Conservation (phyloP, 257 asterid species). For the Solanum rostratum region DNA sequence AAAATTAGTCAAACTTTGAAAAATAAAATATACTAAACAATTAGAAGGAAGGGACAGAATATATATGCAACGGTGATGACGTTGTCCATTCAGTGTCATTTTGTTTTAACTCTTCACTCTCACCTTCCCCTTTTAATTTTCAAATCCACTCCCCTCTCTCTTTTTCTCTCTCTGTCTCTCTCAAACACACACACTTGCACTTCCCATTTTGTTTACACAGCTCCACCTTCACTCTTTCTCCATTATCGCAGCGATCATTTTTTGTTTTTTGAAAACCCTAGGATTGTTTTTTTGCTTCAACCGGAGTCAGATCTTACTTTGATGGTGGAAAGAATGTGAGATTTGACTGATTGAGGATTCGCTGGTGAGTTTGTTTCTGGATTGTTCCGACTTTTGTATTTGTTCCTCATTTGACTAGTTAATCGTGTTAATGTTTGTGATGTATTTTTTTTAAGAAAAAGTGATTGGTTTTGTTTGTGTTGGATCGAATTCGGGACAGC, state of each 20-base stretch:
- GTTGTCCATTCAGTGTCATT: not conserved
- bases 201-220: not conserved
- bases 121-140: not conserved
- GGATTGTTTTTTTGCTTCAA: not conserved
- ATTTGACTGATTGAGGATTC: not conserved
- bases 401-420: not conserved
- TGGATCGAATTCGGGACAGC: not conserved
- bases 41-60: too few species aligned
- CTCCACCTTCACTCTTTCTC: constrained; percentile 1
- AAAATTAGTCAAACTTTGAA: too few species aligned
- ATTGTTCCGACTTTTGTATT: not conserved
- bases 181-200: not conserved
- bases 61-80: constrained; percentile 1
- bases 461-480: not conserved
- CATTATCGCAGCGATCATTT: not conserved
- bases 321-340: not conserved
- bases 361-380: constrained; percentile 24
- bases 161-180: not conserved
- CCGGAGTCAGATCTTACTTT: constrained; percentile 7
- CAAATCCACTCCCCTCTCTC: not conserved
- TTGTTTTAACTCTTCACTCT: not conserved
- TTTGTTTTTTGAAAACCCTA: not conserved
- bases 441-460: not conserved
- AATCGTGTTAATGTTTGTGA: constrained; percentile 1
- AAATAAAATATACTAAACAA: not conserved